Base-by-base conservation (phyloP, 106 monocot genomes). In the Acorus calamus region DNA sequence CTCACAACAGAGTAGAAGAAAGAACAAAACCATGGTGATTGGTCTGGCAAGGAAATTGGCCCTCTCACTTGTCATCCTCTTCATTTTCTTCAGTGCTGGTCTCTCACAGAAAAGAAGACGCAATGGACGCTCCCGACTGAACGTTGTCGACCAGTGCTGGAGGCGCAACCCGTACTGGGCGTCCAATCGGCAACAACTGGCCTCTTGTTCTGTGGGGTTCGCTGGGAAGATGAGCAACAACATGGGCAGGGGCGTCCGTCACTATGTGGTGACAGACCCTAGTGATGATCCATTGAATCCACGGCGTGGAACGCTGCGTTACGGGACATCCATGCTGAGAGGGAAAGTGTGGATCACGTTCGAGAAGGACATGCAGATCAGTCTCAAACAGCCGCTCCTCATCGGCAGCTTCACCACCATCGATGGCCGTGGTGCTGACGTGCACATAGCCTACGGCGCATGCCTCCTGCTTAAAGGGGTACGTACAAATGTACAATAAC, bases 331-430 rank as follows among this genome's bases (percentile, higher is more conserved):
- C 8, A 4, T 74, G 56, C 7, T 88, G 2, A 51, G 3, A 8
- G 79, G 79, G 10, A 92, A 82, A 57, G 84, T 92, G 5, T 92
- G 92, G 92, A 84, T 92, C 53, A 75, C 81, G 0, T 92, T 92
- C 67, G 51, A 11, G 2, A 49, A 56, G 1, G 67, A 80, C 51
- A 92, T 88, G 92, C 53, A 62, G 10, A 92, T 92, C 74, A 80
- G 61, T 58, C 87, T 92, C 44, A 14, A 59, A 3, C 50, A 50
- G 42, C 84, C 87, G 0, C 76, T 92, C 52, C 41, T 67, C 41
- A 14, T 92, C 47, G 69, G 65, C 56, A 92, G 84, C 66, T 76
- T 79, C 70, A 84, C 82, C 41, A 52, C 87, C 57, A 79, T 92
- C 44, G 92, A 92, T 55, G 92, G 92, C 2, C 78, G 92, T 3